These are phyloP conservation scores for Silybum marianum DNA, from an alignment of 129 eudicot species.

Conservation along the genomic window DNA sequence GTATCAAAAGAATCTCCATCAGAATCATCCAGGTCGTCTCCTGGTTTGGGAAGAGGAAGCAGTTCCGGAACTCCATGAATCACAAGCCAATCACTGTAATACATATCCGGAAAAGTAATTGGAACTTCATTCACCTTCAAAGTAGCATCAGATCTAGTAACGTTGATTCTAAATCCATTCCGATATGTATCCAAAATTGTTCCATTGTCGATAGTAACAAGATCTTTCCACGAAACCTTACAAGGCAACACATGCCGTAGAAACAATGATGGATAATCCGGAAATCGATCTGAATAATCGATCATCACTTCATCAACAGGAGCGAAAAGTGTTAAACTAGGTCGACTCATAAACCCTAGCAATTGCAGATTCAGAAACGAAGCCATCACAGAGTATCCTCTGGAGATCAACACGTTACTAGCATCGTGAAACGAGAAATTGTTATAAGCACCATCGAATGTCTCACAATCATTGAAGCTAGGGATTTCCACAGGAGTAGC, in stretches of 20 bases:
- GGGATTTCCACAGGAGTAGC: background rate
- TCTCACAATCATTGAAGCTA: background rate
- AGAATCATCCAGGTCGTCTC: background rate
- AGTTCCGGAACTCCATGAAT: slow-evolving; percentile 51
- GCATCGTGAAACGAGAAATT: slow-evolving; percentile 39
- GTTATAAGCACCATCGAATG: background rate
- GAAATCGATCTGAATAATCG: slow-evolving; percentile 32
- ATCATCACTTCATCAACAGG: slow-evolving; percentile 46
- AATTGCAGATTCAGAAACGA: slow-evolving; percentile 60
- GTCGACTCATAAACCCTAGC: slow-evolving; percentile 24
- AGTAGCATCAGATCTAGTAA: slow-evolving; percentile 26
- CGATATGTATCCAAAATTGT: slow-evolving; percentile 32
- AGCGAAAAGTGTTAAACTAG: slow-evolving; percentile 57
- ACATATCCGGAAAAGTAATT: slow-evolving; percentile 49
- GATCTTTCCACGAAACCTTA: slow-evolving; percentile 41
- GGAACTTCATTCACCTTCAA: slow-evolving; percentile 50
- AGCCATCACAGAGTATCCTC: slow-evolving; percentile 53
- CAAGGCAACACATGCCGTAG: slow-evolving; percentile 58
- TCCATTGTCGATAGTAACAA: slow-evolving; percentile 40
- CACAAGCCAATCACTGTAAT: slow-evolving; percentile 51
- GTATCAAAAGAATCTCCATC: slow-evolving; percentile 17
- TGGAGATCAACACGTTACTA: slow-evolving; percentile 38
- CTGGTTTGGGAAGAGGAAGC: slow-evolving; percentile 29
- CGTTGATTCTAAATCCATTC: slow-evolving; percentile 42
- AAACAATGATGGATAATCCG: slow-evolving; percentile 39